Conservation (phyloP, 805 yeast genomes). For the Ogataea pignaliae region DNA sequence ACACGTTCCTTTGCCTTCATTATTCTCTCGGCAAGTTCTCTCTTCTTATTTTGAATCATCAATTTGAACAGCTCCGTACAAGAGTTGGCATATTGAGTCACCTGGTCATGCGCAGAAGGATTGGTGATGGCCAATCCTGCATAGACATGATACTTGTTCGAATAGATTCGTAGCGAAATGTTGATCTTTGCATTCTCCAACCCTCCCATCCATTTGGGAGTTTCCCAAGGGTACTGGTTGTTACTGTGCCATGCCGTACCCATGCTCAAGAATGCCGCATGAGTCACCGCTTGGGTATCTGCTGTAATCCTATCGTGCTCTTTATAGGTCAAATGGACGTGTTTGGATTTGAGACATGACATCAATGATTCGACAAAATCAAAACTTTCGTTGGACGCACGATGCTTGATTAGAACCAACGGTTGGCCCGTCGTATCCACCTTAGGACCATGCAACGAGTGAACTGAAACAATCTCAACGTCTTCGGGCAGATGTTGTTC, state of each 20-base stretch:
- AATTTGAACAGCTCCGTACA: constrained; percentile 78
- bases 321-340: constrained; percentile 72
- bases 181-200: constrained; percentile 94
- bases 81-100: constrained; percentile 82
- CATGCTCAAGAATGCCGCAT: constrained; percentile 95
- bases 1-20: constrained; percentile 67
- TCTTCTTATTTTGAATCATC: constrained; percentile 66
- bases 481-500: constrained; percentile 72
- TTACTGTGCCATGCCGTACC: constrained; percentile 90
- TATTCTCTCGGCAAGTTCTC: constrained; percentile 56
- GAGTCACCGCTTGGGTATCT: constrained; percentile 97
- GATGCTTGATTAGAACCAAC: constrained; percentile 75
- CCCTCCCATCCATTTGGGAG: constrained; percentile 85
- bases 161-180: constrained; percentile 82
- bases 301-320: constrained; percentile 96
- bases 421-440: constrained; percentile 92
- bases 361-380: constrained; percentile 59
- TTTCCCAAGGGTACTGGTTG: constrained; percentile 88
- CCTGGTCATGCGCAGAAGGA: constrained; percentile 89
- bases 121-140: constrained; percentile 96
- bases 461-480: constrained; percentile 79
- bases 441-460: constrained; percentile 91
- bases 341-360: constrained; percentile 70
- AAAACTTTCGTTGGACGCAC: constrained; percentile 53
- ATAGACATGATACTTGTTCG: constrained; percentile 97